Conservation (phyloP, 2,329 filamentous ascomycete genomes). For the Curvularia lunata region DNA sequence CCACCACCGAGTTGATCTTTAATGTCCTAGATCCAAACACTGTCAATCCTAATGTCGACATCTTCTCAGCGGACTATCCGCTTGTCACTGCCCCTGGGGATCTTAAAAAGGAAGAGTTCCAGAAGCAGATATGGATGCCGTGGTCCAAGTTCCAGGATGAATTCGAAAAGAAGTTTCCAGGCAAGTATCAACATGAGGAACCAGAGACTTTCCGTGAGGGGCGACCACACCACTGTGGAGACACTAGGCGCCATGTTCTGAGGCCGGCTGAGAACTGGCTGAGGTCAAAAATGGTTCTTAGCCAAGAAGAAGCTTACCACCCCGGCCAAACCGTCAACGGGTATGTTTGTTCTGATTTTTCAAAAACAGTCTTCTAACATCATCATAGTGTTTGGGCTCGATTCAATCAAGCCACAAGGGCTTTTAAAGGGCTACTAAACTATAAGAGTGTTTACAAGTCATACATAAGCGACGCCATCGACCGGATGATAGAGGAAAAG, state of each 20-base stretch:
- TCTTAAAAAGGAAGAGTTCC: conserved; percentile 26
- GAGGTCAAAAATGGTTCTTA: conserved; percentile 66
- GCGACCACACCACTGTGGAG: conserved; percentile 23
- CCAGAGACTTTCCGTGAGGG: conserved; percentile 7
- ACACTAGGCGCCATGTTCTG: conserved; percentile 23
- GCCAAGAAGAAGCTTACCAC: conserved; percentile 65
- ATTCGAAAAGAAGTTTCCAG: conserved; percentile 47
- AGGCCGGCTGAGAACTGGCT: conserved; percentile 60
- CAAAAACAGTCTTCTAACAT: conserved; percentile 3
- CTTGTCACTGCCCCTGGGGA: conserved; percentile 20
- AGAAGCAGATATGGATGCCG: conserved; percentile 50
- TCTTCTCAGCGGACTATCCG: conserved; percentile 54
- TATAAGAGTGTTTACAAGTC: conserved; percentile 67
- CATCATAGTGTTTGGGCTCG: conserved; percentile 57
- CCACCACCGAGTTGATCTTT: conserved; percentile 66
- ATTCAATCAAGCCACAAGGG: conserved; percentile 73
- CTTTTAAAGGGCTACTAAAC: conserved; percentile 75
- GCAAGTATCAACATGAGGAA: conserved; percentile 17
- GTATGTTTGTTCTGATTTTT: conserved; percentile 50
- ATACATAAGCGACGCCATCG: conserved; percentile 66
- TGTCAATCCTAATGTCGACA: conserved; percentile 36
- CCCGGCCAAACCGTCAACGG: conserved; percentile 57
- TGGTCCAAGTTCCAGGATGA: conserved; percentile 53
- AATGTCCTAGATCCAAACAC: conserved; percentile 53
- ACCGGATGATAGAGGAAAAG: conserved; percentile 67